Evolutionary conservation across 2,329 filamentous ascomycete species (phyloP), one percentile per base, ranked within the genome.

Genomic region (Chaetomium sp.): DNA sequence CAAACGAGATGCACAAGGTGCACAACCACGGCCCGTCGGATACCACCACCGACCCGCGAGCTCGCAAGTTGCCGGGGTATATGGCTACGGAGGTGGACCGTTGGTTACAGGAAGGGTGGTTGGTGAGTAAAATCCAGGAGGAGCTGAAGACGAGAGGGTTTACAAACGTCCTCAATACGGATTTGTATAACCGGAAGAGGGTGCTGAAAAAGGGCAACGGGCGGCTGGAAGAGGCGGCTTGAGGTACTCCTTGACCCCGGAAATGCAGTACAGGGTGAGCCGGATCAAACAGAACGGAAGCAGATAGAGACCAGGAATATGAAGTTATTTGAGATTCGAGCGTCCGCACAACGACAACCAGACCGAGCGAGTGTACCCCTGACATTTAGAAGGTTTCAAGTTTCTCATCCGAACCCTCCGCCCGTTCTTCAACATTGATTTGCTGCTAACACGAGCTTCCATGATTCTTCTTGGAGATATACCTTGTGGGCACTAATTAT

Each of bases 11-110:
- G 60, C 65, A 68, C 61, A 66, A 62, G 59, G 60, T 59, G 49
- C 69, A 71, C 62, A 71, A 71, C 64, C 69, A 71, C 55, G 64
- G 64, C 1, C 68, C 69, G 8, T 68, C 68, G 33, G 69, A 71
- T 60, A 63, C 69, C 14, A 66, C 65, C 52, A 66, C 66, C n/a
- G 69, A 71, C 50, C 69, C 69, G n/a, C 58, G 69, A 2, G 68
- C 67, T 14, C 59, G 69, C 43, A 70, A 69, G 57, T 62, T 71
- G 60, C 69, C 69, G 7, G 44, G 54, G 2, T 65, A 58, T 5
- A 63, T 71, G 59, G 61, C 63, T 14, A 63, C 59, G 36, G 66
- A 71, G 66, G 69, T 71, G 8, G 69, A 71, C 58, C 58, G 63
- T 50, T 71, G 69, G 68, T 56, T 71, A 61, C 50, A 64, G 56